phyloP scores from a whole-genome alignment of 768 basidiomycete genomes.

The Imleria badia region DNA sequence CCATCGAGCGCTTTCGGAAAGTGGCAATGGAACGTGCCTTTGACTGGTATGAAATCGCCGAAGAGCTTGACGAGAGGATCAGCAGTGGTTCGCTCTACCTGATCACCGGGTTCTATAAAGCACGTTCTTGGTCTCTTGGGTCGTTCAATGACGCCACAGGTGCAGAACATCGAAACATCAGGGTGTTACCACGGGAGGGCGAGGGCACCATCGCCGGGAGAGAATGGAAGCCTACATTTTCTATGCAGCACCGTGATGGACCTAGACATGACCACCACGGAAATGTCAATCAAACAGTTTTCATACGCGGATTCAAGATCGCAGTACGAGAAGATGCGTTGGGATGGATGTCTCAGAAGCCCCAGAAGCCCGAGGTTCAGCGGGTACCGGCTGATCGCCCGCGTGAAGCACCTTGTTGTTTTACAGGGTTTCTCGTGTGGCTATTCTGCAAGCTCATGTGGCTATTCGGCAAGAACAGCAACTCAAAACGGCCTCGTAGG shows the following conservation, averaged over 20 bases:
- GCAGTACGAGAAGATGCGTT: not conserved
- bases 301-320: slow-evolving; percentile 17
- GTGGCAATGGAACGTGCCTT: slow-evolving; percentile 14
- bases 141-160: too few species aligned
- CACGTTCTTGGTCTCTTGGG: too few species aligned
- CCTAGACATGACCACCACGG: too few species aligned
- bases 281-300: slow-evolving; percentile 14
- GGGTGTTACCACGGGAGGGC: too few species aligned
- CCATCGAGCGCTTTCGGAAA: slow-evolving; percentile 7
- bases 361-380: not conserved
- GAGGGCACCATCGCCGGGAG: not conserved
- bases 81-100: too few species aligned
- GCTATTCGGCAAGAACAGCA: not conserved
- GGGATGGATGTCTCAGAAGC: not conserved
- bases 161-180: too few species aligned
- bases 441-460: not conserved
- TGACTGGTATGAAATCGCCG: slow-evolving; percentile 25
- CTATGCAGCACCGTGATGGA: too few species aligned
- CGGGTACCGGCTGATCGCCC: not conserved
- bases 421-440: not conserved
- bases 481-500: not conserved
- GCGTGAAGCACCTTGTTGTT: not conserved
- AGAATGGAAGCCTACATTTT: not conserved
- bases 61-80: too few species aligned
- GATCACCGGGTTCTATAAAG: too few species aligned